Conservation (phyloP, 306 rosid genomes). For the Amphicarpaea edgeworthii region DNA sequence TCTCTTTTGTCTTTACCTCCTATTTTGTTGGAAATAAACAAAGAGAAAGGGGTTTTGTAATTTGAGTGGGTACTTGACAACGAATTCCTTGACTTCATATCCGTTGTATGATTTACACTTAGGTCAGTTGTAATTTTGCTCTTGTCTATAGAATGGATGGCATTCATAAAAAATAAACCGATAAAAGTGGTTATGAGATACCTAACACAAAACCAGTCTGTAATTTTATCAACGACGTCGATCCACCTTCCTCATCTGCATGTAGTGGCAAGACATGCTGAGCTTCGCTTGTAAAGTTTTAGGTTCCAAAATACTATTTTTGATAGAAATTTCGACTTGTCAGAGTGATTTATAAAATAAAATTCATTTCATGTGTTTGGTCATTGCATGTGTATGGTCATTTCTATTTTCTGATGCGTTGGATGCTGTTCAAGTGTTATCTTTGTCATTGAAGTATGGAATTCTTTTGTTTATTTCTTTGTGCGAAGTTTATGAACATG, state of each 20-base stretch:
- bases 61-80: slow-evolving; percentile 5
- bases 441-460: not conserved
- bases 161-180: not conserved
- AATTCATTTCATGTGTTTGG: slow-evolving; percentile 21
- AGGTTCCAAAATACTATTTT: not conserved
- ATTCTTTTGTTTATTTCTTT: slow-evolving; percentile 14
- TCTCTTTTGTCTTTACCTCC: slow-evolving; percentile 20
- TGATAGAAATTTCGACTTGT: not conserved
- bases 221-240: slow-evolving; percentile 26
- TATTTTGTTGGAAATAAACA: slow-evolving; percentile 35
- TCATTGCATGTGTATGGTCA: not conserved
- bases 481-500: slow-evolving; percentile 24
- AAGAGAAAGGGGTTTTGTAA: slow-evolving; percentile 9
- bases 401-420: not conserved
- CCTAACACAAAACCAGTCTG: not conserved
- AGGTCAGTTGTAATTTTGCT: slow-evolving; percentile 32
- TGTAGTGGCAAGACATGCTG: slow-evolving; percentile 24
- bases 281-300: slow-evolving; percentile 1
- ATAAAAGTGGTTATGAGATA: slow-evolving; percentile 19
- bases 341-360: no score
- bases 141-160: slow-evolving; percentile 16
- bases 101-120: slow-evolving; percentile 33
- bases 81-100: slow-evolving; percentile 13
- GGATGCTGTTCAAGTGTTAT: not conserved
- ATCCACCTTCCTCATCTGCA: slow-evolving; percentile 4